Evolutionary conservation across 2,329 filamentous ascomycete genomes (phyloP).

Genomic region (Harringtonia aguacate): DNA sequence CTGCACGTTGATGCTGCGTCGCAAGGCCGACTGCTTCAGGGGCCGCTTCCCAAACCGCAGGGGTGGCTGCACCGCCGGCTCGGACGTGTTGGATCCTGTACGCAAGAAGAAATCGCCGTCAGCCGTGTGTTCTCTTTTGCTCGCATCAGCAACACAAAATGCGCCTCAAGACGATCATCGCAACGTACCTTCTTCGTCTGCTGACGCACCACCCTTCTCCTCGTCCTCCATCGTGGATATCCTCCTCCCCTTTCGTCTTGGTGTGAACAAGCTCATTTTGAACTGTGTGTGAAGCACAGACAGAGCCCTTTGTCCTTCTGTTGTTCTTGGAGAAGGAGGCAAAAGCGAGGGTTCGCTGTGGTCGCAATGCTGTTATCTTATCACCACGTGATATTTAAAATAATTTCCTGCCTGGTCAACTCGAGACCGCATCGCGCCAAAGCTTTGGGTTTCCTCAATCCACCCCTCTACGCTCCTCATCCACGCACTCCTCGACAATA

Average conservation of each 20-base stretch:
- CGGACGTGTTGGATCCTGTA: conserved; percentile 15
- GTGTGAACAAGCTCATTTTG: conserved; percentile 44
- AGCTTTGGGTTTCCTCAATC: conserved; percentile 2
- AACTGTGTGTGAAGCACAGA: neutral
- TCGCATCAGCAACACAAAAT: conserved; percentile 13
- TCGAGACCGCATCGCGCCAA: conserved; percentile 8
- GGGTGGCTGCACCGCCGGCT: conserved; percentile 21
- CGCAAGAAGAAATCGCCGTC: conserved; percentile 16
- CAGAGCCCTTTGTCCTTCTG: no score
- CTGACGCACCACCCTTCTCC: conserved; percentile 26
- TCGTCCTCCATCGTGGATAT: conserved; percentile 62
- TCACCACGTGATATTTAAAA: conserved; percentile 38
- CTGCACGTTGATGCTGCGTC: conserved; percentile 41
- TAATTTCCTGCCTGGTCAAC: conserved; percentile 10
- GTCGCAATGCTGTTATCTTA: conserved; percentile 26
- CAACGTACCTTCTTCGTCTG: conserved; percentile 22
- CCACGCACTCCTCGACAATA: conserved; percentile 35
- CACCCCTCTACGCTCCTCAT: neutral
- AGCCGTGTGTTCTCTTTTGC: conserved; percentile 16
- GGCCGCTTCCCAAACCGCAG: conserved; percentile 41
- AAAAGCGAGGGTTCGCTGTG: neutral
- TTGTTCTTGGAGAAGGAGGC: neutral
- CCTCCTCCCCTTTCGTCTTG: conserved; percentile 62
- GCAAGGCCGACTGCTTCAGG: conserved; percentile 46
- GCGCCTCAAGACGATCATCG: conserved; percentile 15